These are phyloP conservation scores for Lentinus tigrinus DNA, from an alignment of 768 basidiomycete species.

Conservation along the genomic window DNA sequence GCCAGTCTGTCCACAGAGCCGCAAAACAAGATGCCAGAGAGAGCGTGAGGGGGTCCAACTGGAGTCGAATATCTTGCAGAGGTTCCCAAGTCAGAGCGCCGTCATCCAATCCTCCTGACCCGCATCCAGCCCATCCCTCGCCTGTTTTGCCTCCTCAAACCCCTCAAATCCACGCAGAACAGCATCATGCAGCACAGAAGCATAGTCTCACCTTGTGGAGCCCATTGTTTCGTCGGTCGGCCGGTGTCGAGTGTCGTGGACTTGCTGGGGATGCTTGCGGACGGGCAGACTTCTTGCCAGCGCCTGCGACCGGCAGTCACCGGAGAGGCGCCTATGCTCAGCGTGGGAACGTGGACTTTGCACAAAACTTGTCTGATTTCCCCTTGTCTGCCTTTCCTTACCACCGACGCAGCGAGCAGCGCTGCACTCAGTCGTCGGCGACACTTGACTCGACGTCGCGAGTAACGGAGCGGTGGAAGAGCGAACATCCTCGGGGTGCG, in stretches of 20 bases:
- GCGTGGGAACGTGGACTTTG: constrained; percentile 16
- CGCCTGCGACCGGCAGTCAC: constrained; percentile 9
- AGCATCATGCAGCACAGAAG: constrained; percentile 9
- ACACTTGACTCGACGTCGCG: constrained; percentile 33
- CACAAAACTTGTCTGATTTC: neutral
- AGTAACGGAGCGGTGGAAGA: constrained; percentile 71
- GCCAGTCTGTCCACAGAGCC: neutral
- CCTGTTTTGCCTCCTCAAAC: constrained; percentile 12
- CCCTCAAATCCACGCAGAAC: constrained; percentile 20
- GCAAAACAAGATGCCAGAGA: neutral
- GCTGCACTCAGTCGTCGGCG: constrained; percentile 48
- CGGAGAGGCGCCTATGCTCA: neutral
- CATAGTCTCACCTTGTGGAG: constrained; percentile 69
- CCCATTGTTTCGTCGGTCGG: constrained; percentile 59
- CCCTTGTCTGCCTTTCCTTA: constrained; percentile 11
- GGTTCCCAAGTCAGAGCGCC: neutral
- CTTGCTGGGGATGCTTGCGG: constrained; percentile 15
- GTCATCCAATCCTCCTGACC: constrained; percentile 30
- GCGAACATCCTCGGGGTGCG: constrained; percentile 22
- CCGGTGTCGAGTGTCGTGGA: constrained; percentile 32
- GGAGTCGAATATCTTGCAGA: neutral
- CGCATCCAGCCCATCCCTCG: constrained; percentile 47
- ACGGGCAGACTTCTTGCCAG: constrained; percentile 7
- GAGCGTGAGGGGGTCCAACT: neutral
- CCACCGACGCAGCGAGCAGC: constrained; percentile 45